Conservation (phyloP, 345 rosid species). For the Physaria fendleri region DNA sequence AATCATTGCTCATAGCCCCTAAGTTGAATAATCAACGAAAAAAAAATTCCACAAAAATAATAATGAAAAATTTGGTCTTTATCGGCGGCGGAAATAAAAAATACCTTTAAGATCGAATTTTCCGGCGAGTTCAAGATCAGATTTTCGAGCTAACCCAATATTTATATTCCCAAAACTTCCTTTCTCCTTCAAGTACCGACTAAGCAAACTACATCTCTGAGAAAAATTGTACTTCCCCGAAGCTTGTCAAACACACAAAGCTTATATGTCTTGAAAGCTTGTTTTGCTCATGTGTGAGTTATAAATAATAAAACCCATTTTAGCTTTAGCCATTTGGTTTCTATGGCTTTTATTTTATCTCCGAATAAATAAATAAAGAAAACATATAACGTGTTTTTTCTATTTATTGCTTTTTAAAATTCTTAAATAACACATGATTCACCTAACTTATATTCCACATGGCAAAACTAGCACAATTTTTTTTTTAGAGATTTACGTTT, state of each 20-base stretch:
- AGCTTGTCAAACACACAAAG: conserved; percentile 23
- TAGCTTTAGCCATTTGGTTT: background rate
- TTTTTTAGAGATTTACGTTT: too few species aligned
- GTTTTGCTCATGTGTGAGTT: conserved; percentile 3
- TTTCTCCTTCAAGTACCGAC: conserved; percentile 63
- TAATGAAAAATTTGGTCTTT: background rate
- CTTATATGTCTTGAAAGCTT: background rate
- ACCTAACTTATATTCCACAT: background rate
- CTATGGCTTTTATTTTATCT: conserved; percentile 1
- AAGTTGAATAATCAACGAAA: background rate
- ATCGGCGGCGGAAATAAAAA: conserved; percentile 1
- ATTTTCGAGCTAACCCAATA: conserved; percentile 28
- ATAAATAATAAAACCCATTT: background rate
- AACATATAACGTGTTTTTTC: conserved; percentile 13
- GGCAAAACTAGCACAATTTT: background rate
- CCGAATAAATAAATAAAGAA: background rate
- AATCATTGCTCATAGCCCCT: too few species aligned
- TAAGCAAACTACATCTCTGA: conserved; percentile 52
- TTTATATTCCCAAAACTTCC: conserved; percentile 42
- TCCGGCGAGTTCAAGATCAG: conserved; percentile 24
- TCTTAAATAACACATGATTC: background rate
- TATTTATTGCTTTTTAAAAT: background rate
- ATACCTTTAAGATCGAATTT: conserved; percentile 32
- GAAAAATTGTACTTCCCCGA: conserved; percentile 48
- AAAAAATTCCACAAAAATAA: background rate